These are phyloP conservation scores for Beverwykella pulmonaria DNA, from an alignment of 495 filamentous ascomycete species.

Conservation along the genomic window DNA sequence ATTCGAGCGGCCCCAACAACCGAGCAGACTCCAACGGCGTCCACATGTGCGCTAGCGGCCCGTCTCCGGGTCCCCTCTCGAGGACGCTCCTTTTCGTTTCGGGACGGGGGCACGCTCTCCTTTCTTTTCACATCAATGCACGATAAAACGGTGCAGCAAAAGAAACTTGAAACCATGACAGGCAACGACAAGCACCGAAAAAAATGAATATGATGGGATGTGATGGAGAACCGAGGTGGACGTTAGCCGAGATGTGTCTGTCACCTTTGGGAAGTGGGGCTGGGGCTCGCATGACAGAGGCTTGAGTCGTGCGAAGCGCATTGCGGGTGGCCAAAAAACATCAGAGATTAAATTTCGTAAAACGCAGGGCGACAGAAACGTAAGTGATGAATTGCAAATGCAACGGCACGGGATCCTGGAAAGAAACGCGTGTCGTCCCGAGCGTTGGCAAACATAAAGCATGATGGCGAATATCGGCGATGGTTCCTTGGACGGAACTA, in stretches of 20 bases:
- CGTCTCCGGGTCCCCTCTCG: too few relatives aligned
- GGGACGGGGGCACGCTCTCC: too few relatives aligned
- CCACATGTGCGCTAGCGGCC: too few relatives aligned
- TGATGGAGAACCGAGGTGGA: background rate
- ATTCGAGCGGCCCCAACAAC: too few relatives aligned
- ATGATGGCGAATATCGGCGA: background rate
- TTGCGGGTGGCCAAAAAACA: too few relatives aligned
- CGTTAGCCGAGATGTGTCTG: background rate
- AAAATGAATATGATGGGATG: background rate
- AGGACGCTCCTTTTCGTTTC: too few relatives aligned
- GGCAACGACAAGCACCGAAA: background rate
- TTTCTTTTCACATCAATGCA: background rate
- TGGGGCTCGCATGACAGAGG: background rate
- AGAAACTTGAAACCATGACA: constrained; percentile 3
- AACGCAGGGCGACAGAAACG: too few relatives aligned
- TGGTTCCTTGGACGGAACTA: background rate
- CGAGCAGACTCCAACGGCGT: too few relatives aligned
- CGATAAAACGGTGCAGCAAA: background rate
- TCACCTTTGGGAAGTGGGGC: background rate
- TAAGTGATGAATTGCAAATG: background rate
- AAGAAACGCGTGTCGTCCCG: background rate
- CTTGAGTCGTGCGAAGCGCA: background rate
- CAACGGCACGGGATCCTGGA: background rate
- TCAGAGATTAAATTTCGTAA: too few relatives aligned
- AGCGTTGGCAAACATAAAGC: background rate